Evolutionary conservation across 768 basidiomycete species (phyloP).

Genomic region (Obba rivulosa): DNA sequence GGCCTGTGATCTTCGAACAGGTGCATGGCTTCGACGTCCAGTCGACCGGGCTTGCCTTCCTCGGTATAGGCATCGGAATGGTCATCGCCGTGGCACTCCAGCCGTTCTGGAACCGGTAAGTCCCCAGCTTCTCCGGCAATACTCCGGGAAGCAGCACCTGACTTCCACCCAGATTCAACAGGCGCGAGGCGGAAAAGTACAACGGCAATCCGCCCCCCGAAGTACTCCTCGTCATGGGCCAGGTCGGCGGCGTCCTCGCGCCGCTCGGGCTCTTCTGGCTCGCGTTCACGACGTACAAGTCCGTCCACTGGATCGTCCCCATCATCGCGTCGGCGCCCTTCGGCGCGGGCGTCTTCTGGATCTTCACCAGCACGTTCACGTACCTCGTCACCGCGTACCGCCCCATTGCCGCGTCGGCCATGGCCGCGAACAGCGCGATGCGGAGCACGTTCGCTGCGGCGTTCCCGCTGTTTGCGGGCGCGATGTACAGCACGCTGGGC

Average conservation of each 20-base stretch:
- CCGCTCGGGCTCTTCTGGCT: conserved; percentile 52
- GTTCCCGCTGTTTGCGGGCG: conserved; percentile 48
- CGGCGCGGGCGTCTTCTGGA: conserved; percentile 53
- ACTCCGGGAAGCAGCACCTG: not conserved
- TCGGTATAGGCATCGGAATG: conserved; percentile 47
- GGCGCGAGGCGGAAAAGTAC: conserved; percentile 33
- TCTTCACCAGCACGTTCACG: conserved; percentile 66
- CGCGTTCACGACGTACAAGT: conserved; percentile 46
- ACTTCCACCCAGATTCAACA: conserved; percentile 14
- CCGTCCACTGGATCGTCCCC: conserved; percentile 43
- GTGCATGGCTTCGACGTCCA: conserved; percentile 51
- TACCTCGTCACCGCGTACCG: conserved; percentile 48
- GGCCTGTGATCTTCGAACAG: conserved; percentile 46
- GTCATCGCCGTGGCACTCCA: conserved; percentile 31
- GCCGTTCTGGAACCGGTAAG: conserved; percentile 41
- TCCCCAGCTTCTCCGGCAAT: not conserved
- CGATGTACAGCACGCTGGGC: conserved; percentile 50
- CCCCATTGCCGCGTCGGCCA: conserved; percentile 52
- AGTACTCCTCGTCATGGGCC: conserved; percentile 57
- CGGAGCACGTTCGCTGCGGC: conserved; percentile 42
- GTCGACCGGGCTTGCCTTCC: conserved; percentile 41
- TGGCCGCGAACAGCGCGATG: conserved; percentile 59
- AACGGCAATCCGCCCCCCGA: conserved; percentile 58
- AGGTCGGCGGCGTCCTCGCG: conserved; percentile 61
- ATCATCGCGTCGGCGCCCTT: conserved; percentile 42